These are phyloP conservation scores for Aspergillus nidulans DNA, from an alignment of 495 filamentous ascomycete species.

Conservation along the genomic window DNA sequence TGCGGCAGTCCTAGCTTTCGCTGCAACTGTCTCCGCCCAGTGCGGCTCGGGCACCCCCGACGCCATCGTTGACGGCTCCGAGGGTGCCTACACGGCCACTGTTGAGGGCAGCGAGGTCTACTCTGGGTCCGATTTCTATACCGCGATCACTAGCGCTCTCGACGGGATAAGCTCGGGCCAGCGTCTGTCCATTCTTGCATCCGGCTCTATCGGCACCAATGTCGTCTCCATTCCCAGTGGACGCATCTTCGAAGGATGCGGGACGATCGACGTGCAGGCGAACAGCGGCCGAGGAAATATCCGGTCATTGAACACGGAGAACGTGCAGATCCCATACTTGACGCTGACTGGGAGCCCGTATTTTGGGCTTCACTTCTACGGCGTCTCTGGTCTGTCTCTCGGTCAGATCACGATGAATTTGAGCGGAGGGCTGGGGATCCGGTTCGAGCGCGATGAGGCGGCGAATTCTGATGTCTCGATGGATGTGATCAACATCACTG, in stretches of 20 bases:
- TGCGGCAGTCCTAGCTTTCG: conserved; percentile 9
- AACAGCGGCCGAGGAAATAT: conserved; percentile 9
- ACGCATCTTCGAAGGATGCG: conserved; percentile 15
- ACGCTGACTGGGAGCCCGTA: conserved; percentile 12
- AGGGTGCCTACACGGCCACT: conserved; percentile 4
- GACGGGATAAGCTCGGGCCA: conserved; percentile 9
- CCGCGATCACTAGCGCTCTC: conserved; percentile 6
- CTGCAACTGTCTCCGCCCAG: conserved; percentile 1
- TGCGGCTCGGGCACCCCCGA: conserved; percentile 16
- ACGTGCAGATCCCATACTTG: conserved; percentile 10
- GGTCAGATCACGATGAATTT: conserved; percentile 13
- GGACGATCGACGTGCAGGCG: conserved; percentile 8
- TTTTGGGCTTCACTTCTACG: conserved; percentile 13
- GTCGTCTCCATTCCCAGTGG: conserved; percentile 10
- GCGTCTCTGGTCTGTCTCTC: conserved; percentile 4
- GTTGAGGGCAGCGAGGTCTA: conserved; percentile 9
- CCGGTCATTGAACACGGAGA: conserved; percentile 5
- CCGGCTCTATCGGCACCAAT: conserved; percentile 7
- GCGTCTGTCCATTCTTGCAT: conserved; percentile 12
- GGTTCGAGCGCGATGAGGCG: conserved; percentile 15
- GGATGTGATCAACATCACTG: conserved; percentile 9
- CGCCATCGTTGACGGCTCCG: conserved; percentile 7
- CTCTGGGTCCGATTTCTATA: conserved; percentile 4
- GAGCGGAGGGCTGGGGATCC: conserved; percentile 13
- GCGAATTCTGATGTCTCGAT: conserved; percentile 13